phyloP scores from a whole-genome alignment of 495 filamentous ascomycete genomes.

The Monascus purpureus region DNA sequence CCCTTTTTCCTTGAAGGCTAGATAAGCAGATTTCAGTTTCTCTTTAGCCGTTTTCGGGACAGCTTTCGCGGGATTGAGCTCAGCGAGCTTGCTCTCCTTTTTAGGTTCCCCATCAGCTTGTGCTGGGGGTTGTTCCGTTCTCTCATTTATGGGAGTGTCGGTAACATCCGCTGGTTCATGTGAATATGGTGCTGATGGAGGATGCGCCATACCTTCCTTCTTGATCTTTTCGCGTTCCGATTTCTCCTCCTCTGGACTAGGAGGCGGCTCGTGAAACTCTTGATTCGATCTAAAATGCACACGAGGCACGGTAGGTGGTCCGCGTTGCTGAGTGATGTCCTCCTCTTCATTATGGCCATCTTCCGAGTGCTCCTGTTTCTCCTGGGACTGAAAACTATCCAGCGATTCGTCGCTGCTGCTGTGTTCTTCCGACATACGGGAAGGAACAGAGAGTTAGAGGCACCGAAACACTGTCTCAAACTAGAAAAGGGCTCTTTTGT shows the following conservation, averaged over 20 bases:
- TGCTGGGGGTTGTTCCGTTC: constrained; percentile 1
- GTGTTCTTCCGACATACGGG: neutral
- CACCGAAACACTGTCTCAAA: no score
- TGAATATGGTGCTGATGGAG: constrained; percentile 5
- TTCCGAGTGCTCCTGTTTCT: neutral
- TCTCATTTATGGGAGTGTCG: constrained; percentile 6
- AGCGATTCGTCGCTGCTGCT: neutral
- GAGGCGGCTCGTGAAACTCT: neutral
- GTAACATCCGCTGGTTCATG: constrained; percentile 8
- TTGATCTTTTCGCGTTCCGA: constrained; percentile 6
- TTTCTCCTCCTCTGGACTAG: neutral
- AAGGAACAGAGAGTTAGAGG: no score
- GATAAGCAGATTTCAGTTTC: neutral
- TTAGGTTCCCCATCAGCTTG: constrained; percentile 1
- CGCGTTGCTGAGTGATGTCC: no score
- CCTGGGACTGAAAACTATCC: neutral
- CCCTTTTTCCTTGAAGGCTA: constrained; percentile 4
- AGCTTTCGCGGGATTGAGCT: neutral
- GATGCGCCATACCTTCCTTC: constrained; percentile 4
- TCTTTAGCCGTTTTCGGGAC: neutral
- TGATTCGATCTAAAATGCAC: constrained; percentile 10
- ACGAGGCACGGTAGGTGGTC: neutral
- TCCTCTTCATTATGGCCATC: neutral
- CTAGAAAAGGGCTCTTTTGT: no score
- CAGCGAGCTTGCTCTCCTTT: neutral